Percentiles rank a stretch among this genome's conserved stretches.
phyloP scores from a whole-genome alignment of 805 yeast genomes.

The Zygosaccharomyces bisporus region DNA sequence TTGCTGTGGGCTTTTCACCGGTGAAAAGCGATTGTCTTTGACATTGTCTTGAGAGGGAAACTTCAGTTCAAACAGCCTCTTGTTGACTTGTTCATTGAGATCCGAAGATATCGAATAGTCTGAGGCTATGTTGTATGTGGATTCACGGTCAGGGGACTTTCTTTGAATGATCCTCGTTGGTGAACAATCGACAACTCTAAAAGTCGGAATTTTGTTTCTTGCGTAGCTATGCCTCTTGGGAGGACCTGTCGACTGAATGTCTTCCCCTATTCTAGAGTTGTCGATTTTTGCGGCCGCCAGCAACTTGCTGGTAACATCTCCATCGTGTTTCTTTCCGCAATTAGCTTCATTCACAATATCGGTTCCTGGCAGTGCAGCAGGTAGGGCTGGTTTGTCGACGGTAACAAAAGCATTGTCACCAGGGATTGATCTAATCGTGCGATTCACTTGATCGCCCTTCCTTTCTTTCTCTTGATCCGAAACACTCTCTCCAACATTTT shows the following conservation, averaged over 20 bases:
- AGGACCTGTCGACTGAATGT: background rate
- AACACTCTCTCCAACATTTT: background rate
- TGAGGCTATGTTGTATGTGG: constrained; percentile 14
- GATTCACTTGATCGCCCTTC: background rate
- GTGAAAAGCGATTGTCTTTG: constrained; percentile 14
- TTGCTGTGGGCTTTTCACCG: constrained; percentile 11
- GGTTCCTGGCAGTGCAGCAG: no score
- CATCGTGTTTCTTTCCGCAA: background rate
- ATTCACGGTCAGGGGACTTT: constrained; percentile 4
- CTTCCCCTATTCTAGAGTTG: background rate
- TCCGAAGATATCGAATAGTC: constrained; percentile 23
- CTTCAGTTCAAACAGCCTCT: constrained; percentile 22
- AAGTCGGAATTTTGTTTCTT: constrained; percentile 8
- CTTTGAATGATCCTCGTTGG: constrained; percentile 20
- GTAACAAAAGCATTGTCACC: constrained; percentile 2
- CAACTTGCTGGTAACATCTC: background rate
- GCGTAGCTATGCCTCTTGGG: background rate
- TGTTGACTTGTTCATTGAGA: constrained; percentile 15
- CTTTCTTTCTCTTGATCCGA: background rate
- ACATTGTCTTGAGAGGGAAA: constrained; percentile 28
- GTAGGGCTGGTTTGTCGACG: background rate
- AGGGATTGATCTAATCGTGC: background rate
- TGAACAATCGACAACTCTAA: constrained; percentile 25
- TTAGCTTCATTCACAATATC: no score
- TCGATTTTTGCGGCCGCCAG: background rate